Base-by-base conservation (phyloP, 352 stramenopile genomes). In the Phytophthora litchii region DNA sequence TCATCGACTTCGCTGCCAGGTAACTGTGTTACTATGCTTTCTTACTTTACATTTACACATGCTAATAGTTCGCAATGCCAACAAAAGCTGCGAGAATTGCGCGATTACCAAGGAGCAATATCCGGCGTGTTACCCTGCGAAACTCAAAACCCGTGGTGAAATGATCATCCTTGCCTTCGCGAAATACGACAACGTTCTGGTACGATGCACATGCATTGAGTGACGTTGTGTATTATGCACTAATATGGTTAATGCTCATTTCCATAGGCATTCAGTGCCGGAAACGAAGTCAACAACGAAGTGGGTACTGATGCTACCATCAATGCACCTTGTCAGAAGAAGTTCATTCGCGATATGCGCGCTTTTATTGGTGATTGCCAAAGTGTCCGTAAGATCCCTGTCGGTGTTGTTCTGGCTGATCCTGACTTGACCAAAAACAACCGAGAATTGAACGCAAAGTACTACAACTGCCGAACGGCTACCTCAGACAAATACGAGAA, bases 321-420 rank as follows among this genome's bases (percentile, higher is more conserved):
- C 9, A 94, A 95, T 46, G 84, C 80, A 9, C 78, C 88, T 8
- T 97, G 89, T 63, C 83, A 94, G 55, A 97, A 97, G 65, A 95
- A 95, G 59, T 95, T 95, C 46, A 67, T 97, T 31, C 69, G 76
- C 3, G 89, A 96, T 52, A 93, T 96, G 83, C 73, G 87, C 35
- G 60, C 54, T 8, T 96, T 89, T 67, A 69, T 93, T 10, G 54
- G 46, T 1, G 52, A 41, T 3, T 96, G 89, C 45, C 25, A 46
- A 1, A 78, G 64, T 35, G 64, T 91, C 19, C 82, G 89, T 3
- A n/a, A 78, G n/a, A 79, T 97, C 31, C 86, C 89, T 0, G 75
- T 97, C 6, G 89, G 89, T 32, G 74, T 94, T 29, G 80, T 93
- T 9, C 27, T 84, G 12, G 82, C 84, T 7, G 83, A 92, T 48